Evolutionary conservation across 2,329 filamentous ascomycete species (phyloP).

Genomic region (Trichoderma oligosporum): DNA sequence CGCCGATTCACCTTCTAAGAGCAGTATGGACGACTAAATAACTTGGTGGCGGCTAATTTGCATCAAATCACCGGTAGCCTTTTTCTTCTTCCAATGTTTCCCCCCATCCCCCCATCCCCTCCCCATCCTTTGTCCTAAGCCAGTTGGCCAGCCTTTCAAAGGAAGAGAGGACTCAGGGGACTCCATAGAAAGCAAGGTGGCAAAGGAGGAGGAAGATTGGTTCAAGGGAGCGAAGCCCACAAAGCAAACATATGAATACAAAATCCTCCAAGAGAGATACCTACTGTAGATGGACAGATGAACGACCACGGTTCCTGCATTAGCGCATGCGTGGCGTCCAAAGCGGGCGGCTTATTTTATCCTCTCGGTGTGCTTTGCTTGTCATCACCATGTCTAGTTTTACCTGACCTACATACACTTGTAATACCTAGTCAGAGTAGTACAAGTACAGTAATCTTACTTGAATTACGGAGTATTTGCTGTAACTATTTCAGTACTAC

Average conservation of each 20-base stretch:
- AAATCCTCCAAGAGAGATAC: too few relatives aligned
- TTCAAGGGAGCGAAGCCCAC: slow-evolving; percentile 4
- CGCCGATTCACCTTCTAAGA: slow-evolving; percentile 17
- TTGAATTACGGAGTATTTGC: too few relatives aligned
- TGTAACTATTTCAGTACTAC: too few relatives aligned
- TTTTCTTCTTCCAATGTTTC: too few relatives aligned
- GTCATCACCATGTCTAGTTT: not conserved
- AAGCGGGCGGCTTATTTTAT: not conserved
- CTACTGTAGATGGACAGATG: slow-evolving; percentile 20
- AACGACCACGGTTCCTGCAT: slow-evolving; percentile 26
- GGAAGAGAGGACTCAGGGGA: too few relatives aligned
- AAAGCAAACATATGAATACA: not conserved
- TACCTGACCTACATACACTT: too few relatives aligned
- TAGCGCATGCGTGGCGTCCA: slow-evolving; percentile 19
- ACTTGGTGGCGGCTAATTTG: slow-evolving; percentile 6
- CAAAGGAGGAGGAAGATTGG: slow-evolving; percentile 8
- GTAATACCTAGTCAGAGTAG: too few relatives aligned
- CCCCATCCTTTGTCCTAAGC: slow-evolving; percentile 1
- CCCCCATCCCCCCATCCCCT: not conserved
- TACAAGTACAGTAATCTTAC: too few relatives aligned
- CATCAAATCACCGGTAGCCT: slow-evolving; percentile 1
- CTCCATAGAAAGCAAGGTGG: slow-evolving; percentile 13
- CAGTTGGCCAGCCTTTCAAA: not conserved
- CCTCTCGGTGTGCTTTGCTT: not conserved
- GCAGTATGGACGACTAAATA: slow-evolving; percentile 5